Evolutionary conservation across 2,329 filamentous ascomycete species (phyloP).

Genomic region (Colletotrichum theobromicola): DNA sequence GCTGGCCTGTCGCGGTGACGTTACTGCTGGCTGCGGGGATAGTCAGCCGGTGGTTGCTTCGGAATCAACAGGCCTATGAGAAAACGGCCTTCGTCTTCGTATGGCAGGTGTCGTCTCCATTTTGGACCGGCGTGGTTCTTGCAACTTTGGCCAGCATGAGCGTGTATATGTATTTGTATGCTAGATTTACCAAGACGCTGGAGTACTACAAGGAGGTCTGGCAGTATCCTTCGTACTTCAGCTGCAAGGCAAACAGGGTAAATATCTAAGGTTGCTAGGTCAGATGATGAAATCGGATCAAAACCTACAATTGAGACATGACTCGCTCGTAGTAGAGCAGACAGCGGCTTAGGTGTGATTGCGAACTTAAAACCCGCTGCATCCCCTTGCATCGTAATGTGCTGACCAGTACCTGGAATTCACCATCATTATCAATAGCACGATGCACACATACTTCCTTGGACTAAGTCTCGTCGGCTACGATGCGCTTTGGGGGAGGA

Average conservation of each 20-base stretch:
- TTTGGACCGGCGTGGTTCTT: not conserved
- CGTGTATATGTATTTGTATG: not conserved
- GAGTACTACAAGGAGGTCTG: slow-evolving; percentile 4
- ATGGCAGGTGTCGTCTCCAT: not conserved
- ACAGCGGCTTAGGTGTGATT: not conserved
- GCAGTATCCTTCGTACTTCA: slow-evolving; percentile 2
- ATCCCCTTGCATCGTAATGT: not conserved
- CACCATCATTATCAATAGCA: not conserved
- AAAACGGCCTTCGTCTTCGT: not conserved
- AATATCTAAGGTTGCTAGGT: not conserved
- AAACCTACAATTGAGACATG: not conserved
- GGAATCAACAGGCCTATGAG: not conserved
- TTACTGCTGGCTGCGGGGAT: not conserved
- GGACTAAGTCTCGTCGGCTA: not conserved
- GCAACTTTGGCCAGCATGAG: not conserved
- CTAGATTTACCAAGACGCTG: not conserved
- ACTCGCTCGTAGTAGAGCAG: not conserved
- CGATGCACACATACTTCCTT: slow-evolving; percentile 5
- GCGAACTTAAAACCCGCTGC: not conserved
- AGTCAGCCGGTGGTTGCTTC: not conserved
- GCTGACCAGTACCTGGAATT: not conserved
- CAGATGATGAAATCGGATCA: not conserved
- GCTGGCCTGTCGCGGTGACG: not conserved
- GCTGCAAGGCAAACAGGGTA: not conserved
- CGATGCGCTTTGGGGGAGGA: not conserved